Conservation (phyloP, 257 asterid species). For the Echium plantagineum region DNA sequence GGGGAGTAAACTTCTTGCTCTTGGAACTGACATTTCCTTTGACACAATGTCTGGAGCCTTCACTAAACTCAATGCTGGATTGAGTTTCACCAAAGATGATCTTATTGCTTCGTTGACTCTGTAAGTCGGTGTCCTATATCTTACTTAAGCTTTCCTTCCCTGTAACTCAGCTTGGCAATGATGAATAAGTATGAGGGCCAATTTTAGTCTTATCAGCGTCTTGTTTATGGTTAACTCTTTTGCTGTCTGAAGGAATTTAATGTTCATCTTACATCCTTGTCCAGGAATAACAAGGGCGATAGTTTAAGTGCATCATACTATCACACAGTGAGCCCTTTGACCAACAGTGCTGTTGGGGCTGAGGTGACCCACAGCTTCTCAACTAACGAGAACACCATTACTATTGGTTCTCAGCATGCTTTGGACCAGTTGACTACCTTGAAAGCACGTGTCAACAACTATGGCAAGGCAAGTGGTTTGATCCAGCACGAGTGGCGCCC, state of each 20-base stretch:
- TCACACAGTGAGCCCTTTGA: constrained; percentile 11
- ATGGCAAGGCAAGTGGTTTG: constrained; percentile 11
- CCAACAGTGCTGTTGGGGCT: constrained; percentile 13
- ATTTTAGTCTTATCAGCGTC: background rate
- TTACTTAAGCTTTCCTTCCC: background rate
- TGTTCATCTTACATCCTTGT: background rate
- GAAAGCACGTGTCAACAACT: constrained; percentile 12
- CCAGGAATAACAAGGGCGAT: constrained; percentile 20
- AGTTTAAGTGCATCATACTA: constrained; percentile 14
- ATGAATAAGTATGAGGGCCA: too few relatives aligned
- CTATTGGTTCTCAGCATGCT: constrained; percentile 14
- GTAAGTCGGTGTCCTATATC: constrained; percentile 1
- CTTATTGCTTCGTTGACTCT: constrained; percentile 10
- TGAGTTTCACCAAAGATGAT: constrained; percentile 7
- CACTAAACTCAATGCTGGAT: constrained; percentile 11
- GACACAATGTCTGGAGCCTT: constrained; percentile 9
- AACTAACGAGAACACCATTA: constrained; percentile 13
- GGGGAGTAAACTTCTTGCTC: constrained; percentile 8
- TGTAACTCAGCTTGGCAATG: background rate
- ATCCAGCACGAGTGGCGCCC: constrained; percentile 18
- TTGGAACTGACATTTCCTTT: constrained; percentile 12
- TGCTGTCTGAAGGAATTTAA: background rate
- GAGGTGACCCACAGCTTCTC: constrained; percentile 18
- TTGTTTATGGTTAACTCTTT: background rate
- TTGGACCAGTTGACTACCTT: constrained; percentile 12